Evolutionary conservation across 2,329 filamentous ascomycete species (phyloP).

Genomic region (Trichothecium sympodiale): DNA sequence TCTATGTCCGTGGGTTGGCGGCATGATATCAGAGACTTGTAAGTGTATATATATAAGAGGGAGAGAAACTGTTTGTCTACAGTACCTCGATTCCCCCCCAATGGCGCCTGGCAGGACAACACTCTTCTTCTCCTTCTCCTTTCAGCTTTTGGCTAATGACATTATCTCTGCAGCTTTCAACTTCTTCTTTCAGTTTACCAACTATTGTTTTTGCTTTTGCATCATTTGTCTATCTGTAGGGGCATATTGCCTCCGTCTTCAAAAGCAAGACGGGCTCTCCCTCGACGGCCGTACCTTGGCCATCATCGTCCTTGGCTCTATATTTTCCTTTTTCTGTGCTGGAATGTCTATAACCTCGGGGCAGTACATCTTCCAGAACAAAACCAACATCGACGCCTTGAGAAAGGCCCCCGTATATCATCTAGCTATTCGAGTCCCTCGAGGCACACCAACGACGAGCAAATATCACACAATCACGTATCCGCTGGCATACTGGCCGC

Average conservation of each 20-base stretch:
- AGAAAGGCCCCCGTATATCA: slow-evolving; percentile 52
- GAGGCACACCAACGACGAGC: slow-evolving; percentile 27
- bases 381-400: slow-evolving; percentile 76
- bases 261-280: slow-evolving; percentile 26
- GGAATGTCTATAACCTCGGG: slow-evolving; percentile 67
- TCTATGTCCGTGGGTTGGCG: slow-evolving; percentile 94
- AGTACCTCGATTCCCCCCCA: too few relatives aligned
- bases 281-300: slow-evolving; percentile 54
- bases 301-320: slow-evolving; percentile 50
- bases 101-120: too few relatives aligned
- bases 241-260: slow-evolving; percentile 51
- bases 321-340: slow-evolving; percentile 73
- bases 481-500: slow-evolving; percentile 27
- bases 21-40: slow-evolving; percentile 75
- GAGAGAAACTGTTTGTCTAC: too few relatives aligned
- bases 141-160: background rate
- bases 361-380: slow-evolving; percentile 60
- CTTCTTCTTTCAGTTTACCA: slow-evolving; percentile 81
- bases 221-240: slow-evolving; percentile 50
- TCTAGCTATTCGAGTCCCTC: slow-evolving; percentile 63
- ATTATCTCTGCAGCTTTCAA: slow-evolving; percentile 59
- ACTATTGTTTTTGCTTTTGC: slow-evolving; percentile 61
- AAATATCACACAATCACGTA: slow-evolving; percentile 45
- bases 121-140: background rate
- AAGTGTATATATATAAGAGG: slow-evolving; percentile 16